Percentiles rank a stretch among this genome's conserved stretches.
Conservation (phyloP, 352 stramenopile species). For the Globisporangium spinosum region DNA sequence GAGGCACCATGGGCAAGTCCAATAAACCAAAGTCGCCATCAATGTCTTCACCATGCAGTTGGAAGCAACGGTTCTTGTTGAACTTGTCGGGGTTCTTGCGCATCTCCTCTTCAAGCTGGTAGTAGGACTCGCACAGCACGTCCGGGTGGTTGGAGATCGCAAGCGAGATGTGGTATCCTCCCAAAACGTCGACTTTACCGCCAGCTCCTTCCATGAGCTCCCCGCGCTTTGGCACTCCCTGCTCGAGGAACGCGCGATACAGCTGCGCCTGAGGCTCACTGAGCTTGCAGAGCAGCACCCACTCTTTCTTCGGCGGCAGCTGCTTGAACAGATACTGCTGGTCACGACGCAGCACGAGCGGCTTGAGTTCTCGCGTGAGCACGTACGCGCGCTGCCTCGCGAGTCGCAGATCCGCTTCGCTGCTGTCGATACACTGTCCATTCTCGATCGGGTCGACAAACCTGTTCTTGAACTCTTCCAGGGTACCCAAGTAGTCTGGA, state of each 20-base stretch:
- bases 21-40: constrained; percentile 49
- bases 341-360: constrained; percentile 82
- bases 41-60: constrained; percentile 45
- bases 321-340: constrained; percentile 83
- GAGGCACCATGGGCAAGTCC: constrained; percentile 11
- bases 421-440: constrained; percentile 78
- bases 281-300: constrained; percentile 81
- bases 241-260: constrained; percentile 69
- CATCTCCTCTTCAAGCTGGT: constrained; percentile 52
- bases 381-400: constrained; percentile 75
- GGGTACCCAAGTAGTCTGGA: constrained; percentile 70
- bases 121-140: constrained; percentile 67
- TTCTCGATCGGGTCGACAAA: constrained; percentile 90
- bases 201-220: constrained; percentile 23
- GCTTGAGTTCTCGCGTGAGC: constrained; percentile 76
- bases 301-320: constrained; percentile 87
- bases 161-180: constrained; percentile 83
- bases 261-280: constrained; percentile 66
- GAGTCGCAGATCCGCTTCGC: constrained; percentile 56
- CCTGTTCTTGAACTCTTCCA: constrained; percentile 88
- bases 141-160: constrained; percentile 89
- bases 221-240: constrained; percentile 52
- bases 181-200: constrained; percentile 67
- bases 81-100: constrained; percentile 28
- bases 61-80: constrained; percentile 25